Evolutionary conservation across 352 stramenopile genomes (phyloP).

Genomic region (Pythium insidiosum): DNA sequence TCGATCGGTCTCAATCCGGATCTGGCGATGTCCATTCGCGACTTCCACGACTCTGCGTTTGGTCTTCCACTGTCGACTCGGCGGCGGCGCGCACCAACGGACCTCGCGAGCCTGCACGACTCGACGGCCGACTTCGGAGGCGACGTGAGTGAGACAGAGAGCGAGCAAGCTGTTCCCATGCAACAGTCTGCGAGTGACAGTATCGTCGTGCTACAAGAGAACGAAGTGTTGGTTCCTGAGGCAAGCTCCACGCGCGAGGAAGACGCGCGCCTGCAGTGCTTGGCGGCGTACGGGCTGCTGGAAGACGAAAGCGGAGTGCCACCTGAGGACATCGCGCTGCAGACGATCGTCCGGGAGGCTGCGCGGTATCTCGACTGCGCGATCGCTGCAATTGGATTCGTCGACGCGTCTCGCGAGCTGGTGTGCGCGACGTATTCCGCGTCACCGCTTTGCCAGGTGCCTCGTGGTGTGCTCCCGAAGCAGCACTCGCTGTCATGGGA

Average conservation of each 20-base stretch:
- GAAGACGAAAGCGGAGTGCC: slow-evolving; percentile 13
- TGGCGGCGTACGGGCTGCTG: slow-evolving; percentile 48
- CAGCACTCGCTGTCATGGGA: slow-evolving; percentile 47
- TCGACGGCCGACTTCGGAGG: slow-evolving; percentile 26
- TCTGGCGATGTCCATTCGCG: slow-evolving; percentile 23
- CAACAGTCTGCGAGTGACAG: too few relatives aligned
- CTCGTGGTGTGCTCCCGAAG: slow-evolving; percentile 30
- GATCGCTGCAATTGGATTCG: slow-evolving; percentile 54
- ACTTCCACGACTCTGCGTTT: slow-evolving; percentile 67
- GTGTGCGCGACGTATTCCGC: slow-evolving; percentile 39
- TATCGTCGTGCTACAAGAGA: background rate
- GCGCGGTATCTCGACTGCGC: slow-evolving; percentile 39
- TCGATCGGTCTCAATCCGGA: too few relatives aligned
- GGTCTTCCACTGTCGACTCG: slow-evolving; percentile 20
- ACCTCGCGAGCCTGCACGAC: slow-evolving; percentile 17
- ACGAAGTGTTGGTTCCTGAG: background rate
- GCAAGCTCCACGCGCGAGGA: slow-evolving; percentile 7
- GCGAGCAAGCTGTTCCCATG: slow-evolving; percentile 12
- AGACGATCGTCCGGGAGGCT: slow-evolving; percentile 42
- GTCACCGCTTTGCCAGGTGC: slow-evolving; percentile 11
- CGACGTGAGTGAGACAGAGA: slow-evolving; percentile 19
- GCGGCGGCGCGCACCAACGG: background rate
- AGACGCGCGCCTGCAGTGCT: slow-evolving; percentile 27
- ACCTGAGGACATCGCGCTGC: slow-evolving; percentile 9
- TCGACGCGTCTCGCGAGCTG: slow-evolving; percentile 48